Base-by-base conservation (phyloP, 768 basidiomycete genomes). In the Kwoniella sp. region DNA sequence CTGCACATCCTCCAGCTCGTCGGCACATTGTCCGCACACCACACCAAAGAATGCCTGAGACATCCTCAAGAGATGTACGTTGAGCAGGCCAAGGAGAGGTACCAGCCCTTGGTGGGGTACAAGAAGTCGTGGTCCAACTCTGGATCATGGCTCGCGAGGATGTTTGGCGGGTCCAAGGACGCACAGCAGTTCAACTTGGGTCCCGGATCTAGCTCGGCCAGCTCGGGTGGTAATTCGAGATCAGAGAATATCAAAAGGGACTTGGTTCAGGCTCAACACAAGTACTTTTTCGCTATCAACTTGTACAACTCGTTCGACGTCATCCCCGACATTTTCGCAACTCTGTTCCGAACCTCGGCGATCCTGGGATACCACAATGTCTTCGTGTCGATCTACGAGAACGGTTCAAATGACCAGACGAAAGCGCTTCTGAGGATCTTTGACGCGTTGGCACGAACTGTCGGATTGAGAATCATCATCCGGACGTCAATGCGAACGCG, bases 241-340 rank as follows among this genome's bases (percentile, higher is more conserved):
- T 62, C 66, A 29, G 73, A 76, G n/a, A 65, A 53, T 38, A 70
- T 77, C 63, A 65, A 65, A 28, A 67, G 78, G 31, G 80, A 79
- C 63, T 66, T 80, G 20, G 62, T 58, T 23, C 67, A 48, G 12
- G 85, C 84, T 75, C 86, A 89, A 70, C 96, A 99, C 87, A 98
- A 99, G 80, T 99, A 98, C 81, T 98, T 92, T 82, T 96, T 99
- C 82, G 95, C 93, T 66, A 98, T 99, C 86, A 99, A 99, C 82
- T 85, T 98, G 65, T 97, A 97, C 85, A 99, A 99, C 84, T 97
- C 94, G 13, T 99, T 98, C 86, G 93, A 96, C 82, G 84, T 98
- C 79, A 94, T 98, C 71, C 94, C 96, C 20, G 96, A 99, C 82
- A 86, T 98, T 37, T 97, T 98, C 80, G 89, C 93, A 31, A 93